A percentile compares a stretch with the other conserved stretches of the same genome.
Evolutionary conservation across 805 yeast species (phyloP).

Genomic region (Ogataea trehalophila): DNA sequence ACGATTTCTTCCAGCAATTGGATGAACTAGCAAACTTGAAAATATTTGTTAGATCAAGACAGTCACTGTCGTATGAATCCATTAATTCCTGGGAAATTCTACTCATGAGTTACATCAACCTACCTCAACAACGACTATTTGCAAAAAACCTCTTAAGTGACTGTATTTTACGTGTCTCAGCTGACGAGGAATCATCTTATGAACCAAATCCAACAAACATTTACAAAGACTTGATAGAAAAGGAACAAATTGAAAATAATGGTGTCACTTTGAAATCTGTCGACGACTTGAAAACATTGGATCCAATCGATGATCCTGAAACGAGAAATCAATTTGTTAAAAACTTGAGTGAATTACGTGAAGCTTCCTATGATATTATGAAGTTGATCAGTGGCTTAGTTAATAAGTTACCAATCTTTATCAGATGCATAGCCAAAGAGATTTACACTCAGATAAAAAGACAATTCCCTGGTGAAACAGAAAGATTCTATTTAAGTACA

Average conservation of each 20-base stretch:
- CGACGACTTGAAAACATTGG: conserved; percentile 33
- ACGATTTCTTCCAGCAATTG: conserved; percentile 33
- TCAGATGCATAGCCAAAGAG: conserved; percentile 51
- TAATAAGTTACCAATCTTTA: conserved; percentile 45
- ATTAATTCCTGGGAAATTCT: conserved; percentile 40
- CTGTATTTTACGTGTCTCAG: conserved; percentile 34
- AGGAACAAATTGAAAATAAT: conserved; percentile 25
- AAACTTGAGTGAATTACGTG: conserved; percentile 73
- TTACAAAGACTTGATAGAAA: conserved; percentile 36
- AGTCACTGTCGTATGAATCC: conserved; percentile 12
- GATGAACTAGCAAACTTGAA: conserved; percentile 19
- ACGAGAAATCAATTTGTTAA: conserved; percentile 65
- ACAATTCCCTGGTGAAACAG: conserved; percentile 53
- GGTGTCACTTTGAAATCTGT: conserved; percentile 23
- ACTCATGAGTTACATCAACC: conserved; percentile 39
- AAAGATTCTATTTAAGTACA: conserved; percentile 55
- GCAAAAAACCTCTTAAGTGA: conserved; percentile 38
- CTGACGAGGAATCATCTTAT: conserved; percentile 52
- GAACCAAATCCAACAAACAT: conserved; percentile 77
- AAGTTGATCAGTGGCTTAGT: conserved; percentile 42
- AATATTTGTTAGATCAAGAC: conserved; percentile 21
- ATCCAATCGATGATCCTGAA: conserved; percentile 75
- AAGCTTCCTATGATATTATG: conserved; percentile 57
- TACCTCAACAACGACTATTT: conserved; percentile 43
- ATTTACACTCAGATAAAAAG: conserved; percentile 27